A percentile compares a stretch with the other conserved stretches of the same genome.
Evolutionary conservation across 352 stramenopile genomes (phyloP).

Genomic region (Phytophthora vignae): DNA sequence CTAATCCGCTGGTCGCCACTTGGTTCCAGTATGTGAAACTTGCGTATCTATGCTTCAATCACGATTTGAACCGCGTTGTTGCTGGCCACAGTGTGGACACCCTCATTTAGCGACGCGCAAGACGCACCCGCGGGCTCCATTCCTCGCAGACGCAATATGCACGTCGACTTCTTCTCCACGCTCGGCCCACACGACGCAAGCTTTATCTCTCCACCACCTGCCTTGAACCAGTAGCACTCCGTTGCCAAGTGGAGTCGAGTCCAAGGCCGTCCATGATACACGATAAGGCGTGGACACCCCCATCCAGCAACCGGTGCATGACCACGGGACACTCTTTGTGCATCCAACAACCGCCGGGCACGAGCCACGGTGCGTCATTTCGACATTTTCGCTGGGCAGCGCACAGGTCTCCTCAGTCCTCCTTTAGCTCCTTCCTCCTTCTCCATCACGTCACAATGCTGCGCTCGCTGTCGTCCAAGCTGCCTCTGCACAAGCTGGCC

Average conservation of each 20-base stretch:
- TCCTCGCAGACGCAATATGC: not conserved
- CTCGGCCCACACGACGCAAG: not conserved
- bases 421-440: not conserved
- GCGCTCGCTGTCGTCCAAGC: slow-evolving; percentile 29
- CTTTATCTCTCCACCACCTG: slow-evolving; percentile 15
- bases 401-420: slow-evolving; percentile 7
- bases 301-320: slow-evolving; percentile 18
- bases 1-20: not conserved
- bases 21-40: not conserved
- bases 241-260: not conserved
- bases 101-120: slow-evolving; percentile 11
- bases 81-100: not conserved
- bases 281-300: not conserved
- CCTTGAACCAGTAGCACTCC: slow-evolving; percentile 16
- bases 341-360: slow-evolving; percentile 21
- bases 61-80: slow-evolving; percentile 24
- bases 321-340: slow-evolving; percentile 6
- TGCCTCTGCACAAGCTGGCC: slow-evolving; percentile 9
- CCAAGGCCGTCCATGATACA: not conserved
- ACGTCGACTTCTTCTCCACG: not conserved
- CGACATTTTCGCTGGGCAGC: slow-evolving; percentile 23
- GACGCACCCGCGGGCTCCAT: not conserved
- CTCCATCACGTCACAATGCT: slow-evolving; percentile 20
- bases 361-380: slow-evolving; percentile 8
- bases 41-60: slow-evolving; percentile 23